These are phyloP conservation scores for Pseudocohnilembus persalinus DNA, from an alignment of 169 alveolate genomes.

Conservation along the genomic window DNA sequence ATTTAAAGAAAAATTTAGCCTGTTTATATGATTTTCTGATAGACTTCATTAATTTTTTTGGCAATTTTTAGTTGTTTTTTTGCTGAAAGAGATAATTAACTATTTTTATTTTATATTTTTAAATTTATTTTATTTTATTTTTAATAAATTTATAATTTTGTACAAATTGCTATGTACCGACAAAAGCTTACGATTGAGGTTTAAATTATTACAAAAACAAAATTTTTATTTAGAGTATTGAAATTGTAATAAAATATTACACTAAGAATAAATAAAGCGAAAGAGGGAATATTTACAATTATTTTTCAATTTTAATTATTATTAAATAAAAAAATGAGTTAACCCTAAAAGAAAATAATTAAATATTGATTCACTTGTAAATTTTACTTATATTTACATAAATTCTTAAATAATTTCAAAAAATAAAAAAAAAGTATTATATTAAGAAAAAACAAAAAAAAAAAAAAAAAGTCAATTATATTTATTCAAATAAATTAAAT, in stretches of 20 bases:
- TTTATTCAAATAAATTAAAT: background rate
- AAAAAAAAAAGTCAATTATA: background rate
- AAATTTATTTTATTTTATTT: background rate
- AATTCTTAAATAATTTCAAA: background rate
- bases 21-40: conserved; percentile 22
- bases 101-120: background rate
- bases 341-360: background rate
- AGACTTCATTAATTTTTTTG: conserved; percentile 6
- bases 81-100: background rate
- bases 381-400: too few species aligned
- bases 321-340: too few species aligned
- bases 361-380: too few species aligned
- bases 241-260: too few species aligned
- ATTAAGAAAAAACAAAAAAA: background rate
- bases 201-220: background rate
- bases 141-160: background rate
- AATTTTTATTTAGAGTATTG: background rate
- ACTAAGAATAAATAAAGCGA: too few species aligned
- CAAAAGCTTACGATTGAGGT: background rate
- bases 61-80: background rate
- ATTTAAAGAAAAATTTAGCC: conserved; percentile 10
- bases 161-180: background rate
- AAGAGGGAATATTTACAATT: too few species aligned
- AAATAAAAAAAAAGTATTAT: too few species aligned
- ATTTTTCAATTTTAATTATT: too few species aligned